Base-by-base conservation (phyloP, 1,284 basidiomycete genomes). In the Butyriboletus appendiculatus region DNA sequence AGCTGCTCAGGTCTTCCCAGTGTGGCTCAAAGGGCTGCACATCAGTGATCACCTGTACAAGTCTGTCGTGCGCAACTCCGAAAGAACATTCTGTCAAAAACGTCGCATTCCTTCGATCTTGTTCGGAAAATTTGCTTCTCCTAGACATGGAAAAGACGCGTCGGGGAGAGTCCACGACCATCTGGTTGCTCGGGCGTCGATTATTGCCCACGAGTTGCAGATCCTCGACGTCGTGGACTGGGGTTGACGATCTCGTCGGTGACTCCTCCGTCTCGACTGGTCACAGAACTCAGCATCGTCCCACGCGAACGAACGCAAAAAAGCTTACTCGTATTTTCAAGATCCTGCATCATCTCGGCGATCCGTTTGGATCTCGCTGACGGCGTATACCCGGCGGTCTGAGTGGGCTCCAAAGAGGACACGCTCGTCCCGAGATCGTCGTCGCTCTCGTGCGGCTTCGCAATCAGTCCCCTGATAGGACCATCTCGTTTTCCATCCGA, bases 11-110 rank as follows among this genome's bases (percentile, higher is more conserved):
- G 44, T 84, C 78, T 62, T 98, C 94, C 96, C 96, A 99, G 69
- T 94, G 82, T 16, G 95, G 94, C 68, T 96, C 92, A 74, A 94
- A 98, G 1, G 96, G 94, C 68, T 96, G 90, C 14, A 96, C 87
- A 66, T 98, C 96, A 40, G 96, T 98, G 66, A 99, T 93, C 58
- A 94, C 85, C 71, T 94, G 85, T 2, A 99, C 88, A 3, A 99
- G 82, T 43, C 86, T 84, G 70, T 98, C 96, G 66, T 93, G 92
- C 10, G 94, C 85, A 30, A 98, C 86, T 18, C 85, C 92, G 69
- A 99, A 99, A 28, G 95, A 98, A 66, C 95, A 97, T 65, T 98
- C 94, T 5, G 90, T 92, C 59, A 98, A 76, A 76, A 96, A 96
- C 0, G 95, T 97, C 38, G 82, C 86, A 62, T 90, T 86, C 38